phyloP scores from a whole-genome alignment of 2,329 filamentous ascomycete genomes.

The Cladorrhinum sp. region DNA sequence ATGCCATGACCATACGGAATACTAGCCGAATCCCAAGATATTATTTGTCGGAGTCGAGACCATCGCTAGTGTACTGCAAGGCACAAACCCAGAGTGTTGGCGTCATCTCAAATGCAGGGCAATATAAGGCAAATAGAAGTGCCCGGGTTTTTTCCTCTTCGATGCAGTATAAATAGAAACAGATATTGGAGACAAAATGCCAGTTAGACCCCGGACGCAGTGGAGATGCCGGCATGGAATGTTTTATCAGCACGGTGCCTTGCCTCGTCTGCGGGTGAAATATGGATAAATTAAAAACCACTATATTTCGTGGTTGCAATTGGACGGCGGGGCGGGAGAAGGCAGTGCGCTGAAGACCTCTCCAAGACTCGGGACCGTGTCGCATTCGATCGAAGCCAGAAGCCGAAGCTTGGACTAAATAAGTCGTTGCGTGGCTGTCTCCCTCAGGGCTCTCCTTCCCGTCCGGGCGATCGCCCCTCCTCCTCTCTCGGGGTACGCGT shows the following conservation, averaged over 20 bases:
- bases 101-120: not conserved
- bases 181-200: not conserved
- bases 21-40: not conserved
- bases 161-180: not conserved
- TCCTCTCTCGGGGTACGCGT: not conserved
- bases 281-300: slow-evolving; percentile 18
- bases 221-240: slow-evolving; percentile 8
- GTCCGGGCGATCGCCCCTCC: not conserved
- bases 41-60: not conserved
- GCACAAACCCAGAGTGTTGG: not conserved
- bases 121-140: not conserved
- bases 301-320: slow-evolving; percentile 15
- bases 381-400: slow-evolving; percentile 7
- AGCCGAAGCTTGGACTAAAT: not conserved
- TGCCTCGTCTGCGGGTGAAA: slow-evolving; percentile 16
- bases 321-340: slow-evolving; percentile 15
- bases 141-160: not conserved
- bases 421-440: not conserved
- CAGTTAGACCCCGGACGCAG: not conserved
- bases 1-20: not conserved
- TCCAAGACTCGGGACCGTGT: slow-evolving; percentile 6
- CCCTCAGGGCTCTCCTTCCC: slow-evolving; percentile 4
- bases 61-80: not conserved
- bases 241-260: not conserved
- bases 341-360: not conserved